Conservation (phyloP, 2,329 filamentous ascomycete species). For the Fusarium pseudoanthophilum region DNA sequence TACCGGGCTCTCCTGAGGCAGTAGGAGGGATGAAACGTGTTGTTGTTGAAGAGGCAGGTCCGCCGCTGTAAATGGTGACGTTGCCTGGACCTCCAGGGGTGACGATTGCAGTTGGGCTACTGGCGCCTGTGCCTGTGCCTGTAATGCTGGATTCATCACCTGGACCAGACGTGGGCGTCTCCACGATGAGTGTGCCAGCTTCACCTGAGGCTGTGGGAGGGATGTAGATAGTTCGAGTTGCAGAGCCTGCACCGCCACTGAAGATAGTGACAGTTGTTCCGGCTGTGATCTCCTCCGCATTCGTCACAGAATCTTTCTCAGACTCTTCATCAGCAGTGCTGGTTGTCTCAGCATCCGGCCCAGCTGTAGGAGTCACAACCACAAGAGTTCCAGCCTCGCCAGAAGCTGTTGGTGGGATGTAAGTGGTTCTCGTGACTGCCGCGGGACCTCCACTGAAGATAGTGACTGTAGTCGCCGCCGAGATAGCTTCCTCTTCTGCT, state of each 20-base stretch:
- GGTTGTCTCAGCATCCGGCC: rapidly evolving
- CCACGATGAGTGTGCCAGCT: slow-evolving; percentile 5
- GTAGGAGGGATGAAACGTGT: slow-evolving; percentile 11
- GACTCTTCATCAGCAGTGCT: background rate
- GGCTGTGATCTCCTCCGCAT: background rate
- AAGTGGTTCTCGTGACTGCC: background rate
- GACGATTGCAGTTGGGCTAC: background rate
- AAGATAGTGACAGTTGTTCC: background rate
- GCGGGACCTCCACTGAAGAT: background rate
- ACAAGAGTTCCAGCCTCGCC: background rate
- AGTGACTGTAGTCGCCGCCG: background rate
- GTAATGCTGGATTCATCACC: background rate
- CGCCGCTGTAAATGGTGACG: slow-evolving; percentile 12
- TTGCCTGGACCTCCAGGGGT: background rate
- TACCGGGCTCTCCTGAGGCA: background rate
- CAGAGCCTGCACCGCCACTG: background rate
- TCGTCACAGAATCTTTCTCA: background rate
- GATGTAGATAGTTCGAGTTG: slow-evolving; percentile 1
- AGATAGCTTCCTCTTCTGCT: background rate
- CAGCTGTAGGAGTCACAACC: background rate
- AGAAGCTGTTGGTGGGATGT: background rate
- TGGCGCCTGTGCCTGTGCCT: background rate
- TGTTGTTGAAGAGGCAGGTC: background rate
- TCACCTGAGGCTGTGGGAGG: background rate
- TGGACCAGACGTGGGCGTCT: background rate